phyloP scores from a whole-genome alignment of 1,284 basidiomycete species.

The Cryptococcus sp. region DNA sequence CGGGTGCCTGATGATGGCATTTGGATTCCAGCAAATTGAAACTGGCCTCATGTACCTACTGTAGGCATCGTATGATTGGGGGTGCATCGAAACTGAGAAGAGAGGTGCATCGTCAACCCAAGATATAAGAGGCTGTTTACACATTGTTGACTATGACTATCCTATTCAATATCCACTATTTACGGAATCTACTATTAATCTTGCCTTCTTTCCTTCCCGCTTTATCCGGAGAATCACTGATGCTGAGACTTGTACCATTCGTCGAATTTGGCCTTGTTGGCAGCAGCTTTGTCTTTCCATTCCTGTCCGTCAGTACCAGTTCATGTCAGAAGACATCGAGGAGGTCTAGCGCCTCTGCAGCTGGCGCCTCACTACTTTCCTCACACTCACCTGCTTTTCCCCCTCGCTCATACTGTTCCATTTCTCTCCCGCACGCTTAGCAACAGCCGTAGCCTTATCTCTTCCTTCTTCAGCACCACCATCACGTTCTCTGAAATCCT shows the following conservation, averaged over 20 bases:
- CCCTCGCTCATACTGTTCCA: neutral
- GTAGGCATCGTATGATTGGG: too few species aligned
- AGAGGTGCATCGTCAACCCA: too few species aligned
- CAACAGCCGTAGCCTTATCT: neutral
- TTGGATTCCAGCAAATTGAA: too few species aligned
- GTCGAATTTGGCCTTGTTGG: constrained; percentile 17
- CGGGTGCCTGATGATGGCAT: too few species aligned
- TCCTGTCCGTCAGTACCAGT: constrained; percentile 5
- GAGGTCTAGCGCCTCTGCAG: neutral
- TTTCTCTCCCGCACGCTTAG: neutral
- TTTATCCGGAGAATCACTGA: too few species aligned
- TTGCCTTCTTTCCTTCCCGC: too few species aligned
- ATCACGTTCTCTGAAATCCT: constrained; percentile 6
- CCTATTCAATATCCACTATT: too few species aligned
- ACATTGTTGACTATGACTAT: too few species aligned
- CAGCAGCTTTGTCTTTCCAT: constrained; percentile 15
- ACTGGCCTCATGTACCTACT: too few species aligned
- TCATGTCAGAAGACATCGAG: neutral
- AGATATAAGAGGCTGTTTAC: too few species aligned
- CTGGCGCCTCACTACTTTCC: neutral
- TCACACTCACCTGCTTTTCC: constrained; percentile 32
- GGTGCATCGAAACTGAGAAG: too few species aligned
- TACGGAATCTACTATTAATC: too few species aligned
- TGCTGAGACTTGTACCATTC: constrained; percentile 17
- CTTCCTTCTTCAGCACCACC: neutral